Evolutionary conservation across 225 moss, liverwort and hornwort species (phyloP), one percentile per base, ranked within the genome.

Genomic region (Polytrichum commune): DNA sequence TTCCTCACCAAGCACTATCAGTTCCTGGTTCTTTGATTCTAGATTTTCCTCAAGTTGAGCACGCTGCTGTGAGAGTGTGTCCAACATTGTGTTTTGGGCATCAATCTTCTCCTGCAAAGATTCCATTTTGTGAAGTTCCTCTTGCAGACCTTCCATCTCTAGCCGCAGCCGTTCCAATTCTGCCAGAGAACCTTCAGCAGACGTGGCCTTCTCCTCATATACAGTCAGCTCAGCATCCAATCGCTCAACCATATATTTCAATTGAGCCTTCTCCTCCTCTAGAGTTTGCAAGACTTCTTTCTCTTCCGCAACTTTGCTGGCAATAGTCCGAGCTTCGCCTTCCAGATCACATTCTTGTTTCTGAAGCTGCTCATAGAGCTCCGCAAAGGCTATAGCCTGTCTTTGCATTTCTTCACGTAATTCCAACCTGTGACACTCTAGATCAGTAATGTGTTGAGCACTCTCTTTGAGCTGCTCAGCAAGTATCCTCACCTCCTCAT

Each of bases 261-360:
- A 81, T 72, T 87, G 82, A 29, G 84, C 53, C 69, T 87, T 87
- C 69, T 87, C 87, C 67, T 87, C 84, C 56, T 79, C 81, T 10
- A 87, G 79, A 63, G 81, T 75, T 32, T 69, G 77, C 23, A 87
- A 66, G 53, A 87, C 64, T 67, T 87, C 79, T 29, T 77, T 72
- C 69, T 84, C 84, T 38, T 84, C 87, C 46, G 84, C 81, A 61
- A 81, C 77, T 63, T 84, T 81, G 64, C 35, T 72, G 20, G 74
- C 76, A 29, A 84, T 62, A 8, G 74, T 55, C 67, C 69, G 76
- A 54, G 81, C 78, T 77, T 87, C 83, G 63, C 79, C 77, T 74
- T 87, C 84, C 23, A 84, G 69, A 6, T 64, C 66, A 55, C 74
- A 69, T 76, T 84, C 87, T 66, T 87, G 79, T 79, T 72, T 72